Evolutionary conservation across 306 rosid genomes (phyloP).

Genomic region (Prunus padus): DNA sequence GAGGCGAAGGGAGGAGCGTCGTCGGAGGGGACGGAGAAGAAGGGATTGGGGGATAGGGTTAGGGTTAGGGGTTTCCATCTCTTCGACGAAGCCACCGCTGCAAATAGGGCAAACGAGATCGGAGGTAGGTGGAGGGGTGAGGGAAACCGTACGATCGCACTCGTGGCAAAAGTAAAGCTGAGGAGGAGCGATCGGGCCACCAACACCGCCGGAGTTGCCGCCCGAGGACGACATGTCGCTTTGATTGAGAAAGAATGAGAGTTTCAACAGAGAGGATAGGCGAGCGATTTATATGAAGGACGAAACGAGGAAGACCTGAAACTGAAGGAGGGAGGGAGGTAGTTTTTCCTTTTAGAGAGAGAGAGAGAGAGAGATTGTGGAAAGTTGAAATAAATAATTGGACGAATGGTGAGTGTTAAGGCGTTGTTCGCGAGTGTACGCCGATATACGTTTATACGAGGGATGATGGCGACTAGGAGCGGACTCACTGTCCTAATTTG

Average conservation of each 20-base stretch:
- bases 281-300: slow-evolving; percentile 24
- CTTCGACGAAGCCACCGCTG: slow-evolving; percentile 66
- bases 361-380: background rate
- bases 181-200: slow-evolving; percentile 28
- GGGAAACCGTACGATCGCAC: slow-evolving; percentile 57
- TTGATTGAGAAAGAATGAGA: background rate
- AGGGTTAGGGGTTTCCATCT: slow-evolving; percentile 56
- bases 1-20: slow-evolving; percentile 32
- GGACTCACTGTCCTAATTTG: background rate
- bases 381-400: background rate
- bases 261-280: slow-evolving; percentile 14
- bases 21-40: slow-evolving; percentile 42
- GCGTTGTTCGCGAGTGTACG: background rate
- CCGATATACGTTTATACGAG: background rate
- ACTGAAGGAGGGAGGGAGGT: background rate
- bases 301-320: slow-evolving; percentile 30
- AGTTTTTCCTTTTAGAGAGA: background rate
- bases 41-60: slow-evolving; percentile 43
- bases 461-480: background rate
- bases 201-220: slow-evolving; percentile 36
- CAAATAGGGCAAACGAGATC: slow-evolving; percentile 74
- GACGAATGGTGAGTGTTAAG: background rate
- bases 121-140: slow-evolving; percentile 50
- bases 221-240: slow-evolving; percentile 68
- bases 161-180: slow-evolving; percentile 70